Conservation (phyloP, 164 flowering plant species). For the Vitis rupestris region DNA sequence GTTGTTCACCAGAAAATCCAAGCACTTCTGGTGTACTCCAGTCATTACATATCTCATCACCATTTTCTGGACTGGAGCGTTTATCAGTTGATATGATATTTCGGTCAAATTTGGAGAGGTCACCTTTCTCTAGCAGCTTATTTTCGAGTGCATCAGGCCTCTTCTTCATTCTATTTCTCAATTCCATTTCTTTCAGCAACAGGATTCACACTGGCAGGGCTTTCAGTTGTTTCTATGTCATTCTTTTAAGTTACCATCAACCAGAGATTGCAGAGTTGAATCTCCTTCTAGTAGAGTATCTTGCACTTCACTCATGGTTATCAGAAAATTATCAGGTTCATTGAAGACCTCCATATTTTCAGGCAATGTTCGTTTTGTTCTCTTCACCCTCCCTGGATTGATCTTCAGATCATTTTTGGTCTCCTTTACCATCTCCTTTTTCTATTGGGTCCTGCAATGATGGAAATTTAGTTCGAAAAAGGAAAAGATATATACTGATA, state of each 20-base stretch:
- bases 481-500: no score
- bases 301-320: conserved; percentile 2
- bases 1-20: no score
- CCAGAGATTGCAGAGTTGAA: not conserved
- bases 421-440: conserved; percentile 6
- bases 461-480: no score
- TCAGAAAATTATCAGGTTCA: not conserved
- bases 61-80: no score
- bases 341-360: not conserved
- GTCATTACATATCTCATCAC: no score
- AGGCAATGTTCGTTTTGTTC: no score
- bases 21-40: no score
- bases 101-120: no score
- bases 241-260: not conserved
- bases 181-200: not conserved
- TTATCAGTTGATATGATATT: no score
- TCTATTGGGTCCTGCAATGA: not conserved
- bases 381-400: no score
- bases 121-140: no score
- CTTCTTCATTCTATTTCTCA: not conserved
- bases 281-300: conserved; percentile 1
- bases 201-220: not conserved
- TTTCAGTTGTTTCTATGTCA: not conserved
- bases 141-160: no score
- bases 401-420: not conserved